These are phyloP conservation scores for Lyophyllum semitale DNA, from an alignment of 768 basidiomycete genomes.

Conservation along the genomic window DNA sequence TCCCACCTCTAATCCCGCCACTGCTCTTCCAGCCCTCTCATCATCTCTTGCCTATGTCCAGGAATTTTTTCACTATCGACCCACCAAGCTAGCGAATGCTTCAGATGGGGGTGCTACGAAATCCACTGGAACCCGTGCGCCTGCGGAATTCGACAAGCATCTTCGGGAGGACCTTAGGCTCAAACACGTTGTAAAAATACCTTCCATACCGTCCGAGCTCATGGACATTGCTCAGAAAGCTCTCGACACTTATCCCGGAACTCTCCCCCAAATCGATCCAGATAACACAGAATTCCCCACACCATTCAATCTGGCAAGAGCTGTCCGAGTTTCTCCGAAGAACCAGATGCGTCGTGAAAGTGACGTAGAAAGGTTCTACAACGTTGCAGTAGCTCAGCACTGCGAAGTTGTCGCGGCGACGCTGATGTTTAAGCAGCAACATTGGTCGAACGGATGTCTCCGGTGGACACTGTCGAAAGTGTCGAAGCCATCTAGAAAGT, in stretches of 20 bases:
- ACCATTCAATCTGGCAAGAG: neutral
- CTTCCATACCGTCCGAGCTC: neutral
- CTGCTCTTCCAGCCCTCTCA: no score
- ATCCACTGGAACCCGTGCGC: conserved; percentile 1
- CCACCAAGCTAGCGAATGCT: neutral
- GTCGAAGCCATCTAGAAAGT: neutral
- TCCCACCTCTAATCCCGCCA: no score
- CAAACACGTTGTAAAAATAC: neutral
- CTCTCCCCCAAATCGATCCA: neutral
- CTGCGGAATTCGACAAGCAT: conserved; percentile 7
- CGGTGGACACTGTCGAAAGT: neutral
- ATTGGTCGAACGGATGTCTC: neutral
- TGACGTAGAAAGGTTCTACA: neutral
- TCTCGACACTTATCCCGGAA: neutral
- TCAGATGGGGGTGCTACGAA: neutral
- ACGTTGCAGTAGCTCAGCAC: neutral
- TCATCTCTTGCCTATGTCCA: neutral
- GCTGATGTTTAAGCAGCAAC: neutral
- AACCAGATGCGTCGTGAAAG: neutral
- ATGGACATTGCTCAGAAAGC: neutral
- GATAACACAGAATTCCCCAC: neutral
- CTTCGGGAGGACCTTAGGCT: conserved; percentile 3
- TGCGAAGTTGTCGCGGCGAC: conserved; percentile 12
- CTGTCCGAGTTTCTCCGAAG: neutral
- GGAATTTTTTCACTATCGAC: neutral